Evolutionary conservation across 768 basidiomycete species (phyloP), one percentile per base, ranked within the genome.

Genomic region (Fomitopsis pulvina): DNA sequence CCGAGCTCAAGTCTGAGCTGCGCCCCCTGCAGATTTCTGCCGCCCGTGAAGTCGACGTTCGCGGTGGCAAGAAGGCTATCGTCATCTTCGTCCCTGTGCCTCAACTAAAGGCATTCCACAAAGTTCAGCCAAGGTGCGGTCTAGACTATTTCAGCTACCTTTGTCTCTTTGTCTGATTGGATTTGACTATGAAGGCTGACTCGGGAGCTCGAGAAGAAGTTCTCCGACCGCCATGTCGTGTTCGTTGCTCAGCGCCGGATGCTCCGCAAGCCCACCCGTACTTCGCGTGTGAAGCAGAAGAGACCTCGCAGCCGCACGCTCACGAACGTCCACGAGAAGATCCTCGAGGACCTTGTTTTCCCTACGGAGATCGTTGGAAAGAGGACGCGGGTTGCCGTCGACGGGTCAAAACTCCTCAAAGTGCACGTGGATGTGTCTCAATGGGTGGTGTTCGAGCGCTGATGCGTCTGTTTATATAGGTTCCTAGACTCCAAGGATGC

Each of bases 161-260:
- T 34, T n/a, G 18, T 40, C 39, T 41, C 5, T 12, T 11, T 2
- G 11, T 21, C 40, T 30, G 24, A 41, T 7, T 22, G 21, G 48
- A 28, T 27, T 55, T 51, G 22, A 20, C 41, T 8, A 29, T 22
- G 32, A 65, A 98, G 95, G 70, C 87, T 98, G 66, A 97, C 95
- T 54, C 87, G 95, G 48, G 95, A 98, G 69, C 81, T 99, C 64
- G 96, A 99, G 83, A 99, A 99, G 83, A 99, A 99, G 75, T 97
- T 99, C 77, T 92, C 96, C 41, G 96, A 98, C 76, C 85, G 93
- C 68, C 94, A 98, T 73, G 92, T 99, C 68, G 91, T 99, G 52
- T 98, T 99, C 70, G 83, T 98, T 68, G 96, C 90, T 48, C 96
- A 99, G 75, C 92, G 96, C 70, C 85, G 95, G 66, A 93, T 97